Base-by-base conservation (phyloP, 306 rosid species). In the Lathyrus sativus region DNA sequence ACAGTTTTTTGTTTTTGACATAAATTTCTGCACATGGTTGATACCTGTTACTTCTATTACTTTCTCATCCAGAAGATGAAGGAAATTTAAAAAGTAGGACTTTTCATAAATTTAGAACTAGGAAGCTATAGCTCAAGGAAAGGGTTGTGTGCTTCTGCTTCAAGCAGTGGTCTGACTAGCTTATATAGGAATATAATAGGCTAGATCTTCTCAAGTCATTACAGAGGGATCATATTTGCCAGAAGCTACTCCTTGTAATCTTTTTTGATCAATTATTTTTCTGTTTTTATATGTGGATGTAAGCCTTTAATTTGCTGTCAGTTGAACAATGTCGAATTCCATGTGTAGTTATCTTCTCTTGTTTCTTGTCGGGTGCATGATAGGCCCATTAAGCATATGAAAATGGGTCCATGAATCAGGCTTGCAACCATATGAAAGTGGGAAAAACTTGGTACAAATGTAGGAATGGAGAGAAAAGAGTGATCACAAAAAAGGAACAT, bases 1-100 rank as follows among this genome's bases (percentile, higher is more conserved):
- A 91, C 38, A 41, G 24, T 19, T 45, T 71, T 59, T 18, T 76
- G 48, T 14, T 33, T 55, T 56, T 76, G 50, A 17, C 55, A 13
- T 42, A 17, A 28, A 70, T 69, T 44, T 71, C 22, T 56, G 26
- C 61, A 4, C 55, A 53, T 12, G 49, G 50, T 56, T 44, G 29
- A 18, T 31, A 50, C 37, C 38, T 53, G 53, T 57, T 45, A 10
- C 22, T 62, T 66, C 31, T 63, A 38, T 39, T 43, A 24, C 33
- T 46, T 69, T 58, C 31, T 61, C 60, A 44, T 28, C 38, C 11
- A 31, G 58, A 62, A 50, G 65, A 60, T 64, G 67, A 64, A 39
- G 58, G 39, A 15, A 42, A 74, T 46, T 39, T 18, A 37, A 41
- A 62, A 8, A 45, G 53, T 39, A 48, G 26, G 38, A 58, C 41